Evolutionary conservation across 768 basidiomycete genomes (phyloP), one percentile per base, ranked within the genome.

Genomic region (Xerocomellus chrysenteron): DNA sequence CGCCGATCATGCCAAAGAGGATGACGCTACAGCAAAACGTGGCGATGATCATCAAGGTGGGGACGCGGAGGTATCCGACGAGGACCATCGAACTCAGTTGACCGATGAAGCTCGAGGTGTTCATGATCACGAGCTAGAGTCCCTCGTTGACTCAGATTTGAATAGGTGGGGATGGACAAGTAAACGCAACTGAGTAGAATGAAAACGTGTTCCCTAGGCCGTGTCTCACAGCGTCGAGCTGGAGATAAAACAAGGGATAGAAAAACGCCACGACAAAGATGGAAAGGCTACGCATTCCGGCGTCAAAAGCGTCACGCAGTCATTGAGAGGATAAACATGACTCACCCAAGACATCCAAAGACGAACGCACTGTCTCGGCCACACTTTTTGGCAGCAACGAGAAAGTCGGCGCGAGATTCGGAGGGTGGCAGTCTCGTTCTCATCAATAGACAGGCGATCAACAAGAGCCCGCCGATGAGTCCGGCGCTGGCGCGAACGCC

Each of bases 231-330:
- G 83, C 75, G 44, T 82, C 75, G 16, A 86, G 71, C 59, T 87
- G 85, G 24, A 87, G 68, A 63, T 83, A 86, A 69, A 84, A 86
- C 28, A 83, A 70, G 1, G 84, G 82, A 54, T 80, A 82, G 61
- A 78, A 85, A 39, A 83, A 67, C 1, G 78, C 81, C 5, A 74
- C 57, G 21, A 77, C 64, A 24, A 73, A 74, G 33, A 77, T 55
- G 10, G 64, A 26, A 40, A 71, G 57, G 4, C 70, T 73, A 17
- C 17, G n/a, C 10, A 16, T 1, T 4, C 30, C 4, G 1, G 35
- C 24, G 51, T 58, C 43, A 54, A 28, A 16, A 35, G 35, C 13
- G 30, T 5, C 11, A 28, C 13, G 30, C 6, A 4, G 11, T 13
- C 30, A 13, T 40, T 7, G 33, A 46, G 19, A 3, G 4, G 9